Evolutionary conservation across 2,329 filamentous ascomycete genomes (phyloP).

Genomic region (Colletotrichum abscissum): DNA sequence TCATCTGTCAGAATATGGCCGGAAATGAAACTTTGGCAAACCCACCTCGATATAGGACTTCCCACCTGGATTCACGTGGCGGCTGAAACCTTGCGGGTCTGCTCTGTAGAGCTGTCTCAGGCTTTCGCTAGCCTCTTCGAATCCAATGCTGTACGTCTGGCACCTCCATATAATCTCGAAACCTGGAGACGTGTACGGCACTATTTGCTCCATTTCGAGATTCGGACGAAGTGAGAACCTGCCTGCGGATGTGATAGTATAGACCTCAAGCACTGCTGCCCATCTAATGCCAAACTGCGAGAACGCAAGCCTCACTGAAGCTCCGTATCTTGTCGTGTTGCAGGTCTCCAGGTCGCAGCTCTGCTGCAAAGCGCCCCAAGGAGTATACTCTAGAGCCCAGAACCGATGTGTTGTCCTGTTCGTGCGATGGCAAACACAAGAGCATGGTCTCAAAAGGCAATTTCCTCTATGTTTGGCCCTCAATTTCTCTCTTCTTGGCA

Average conservation of each 20-base stretch:
- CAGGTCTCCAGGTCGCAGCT: neutral
- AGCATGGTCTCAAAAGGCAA: constrained; percentile 5
- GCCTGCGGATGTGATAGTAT: neutral
- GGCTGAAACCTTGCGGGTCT: neutral
- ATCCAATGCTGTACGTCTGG: rapidly evolving
- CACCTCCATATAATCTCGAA: constrained; percentile 10
- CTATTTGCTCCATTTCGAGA: neutral
- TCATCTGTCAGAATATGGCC: rapidly evolving
- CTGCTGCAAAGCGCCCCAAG: neutral
- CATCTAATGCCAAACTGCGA: neutral
- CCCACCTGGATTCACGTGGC: neutral
- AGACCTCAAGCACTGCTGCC: neutral
- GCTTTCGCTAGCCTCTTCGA: neutral
- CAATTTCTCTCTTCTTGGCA: neutral
- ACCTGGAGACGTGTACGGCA: constrained; percentile 8
- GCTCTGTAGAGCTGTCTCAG: neutral
- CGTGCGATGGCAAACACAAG: neutral
- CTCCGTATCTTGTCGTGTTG: neutral
- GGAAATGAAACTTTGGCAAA: neutral
- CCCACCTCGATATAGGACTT: constrained; percentile 12
- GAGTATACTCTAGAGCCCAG: constrained; percentile 20
- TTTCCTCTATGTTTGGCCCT: neutral
- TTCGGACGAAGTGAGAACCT: neutral
- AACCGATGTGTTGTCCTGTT: neutral
- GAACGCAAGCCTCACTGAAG: neutral